Evolutionary conservation across 2,329 filamentous ascomycete species (phyloP), one percentile per base, ranked within the genome.

Genomic region (Xylariaceae sp.): DNA sequence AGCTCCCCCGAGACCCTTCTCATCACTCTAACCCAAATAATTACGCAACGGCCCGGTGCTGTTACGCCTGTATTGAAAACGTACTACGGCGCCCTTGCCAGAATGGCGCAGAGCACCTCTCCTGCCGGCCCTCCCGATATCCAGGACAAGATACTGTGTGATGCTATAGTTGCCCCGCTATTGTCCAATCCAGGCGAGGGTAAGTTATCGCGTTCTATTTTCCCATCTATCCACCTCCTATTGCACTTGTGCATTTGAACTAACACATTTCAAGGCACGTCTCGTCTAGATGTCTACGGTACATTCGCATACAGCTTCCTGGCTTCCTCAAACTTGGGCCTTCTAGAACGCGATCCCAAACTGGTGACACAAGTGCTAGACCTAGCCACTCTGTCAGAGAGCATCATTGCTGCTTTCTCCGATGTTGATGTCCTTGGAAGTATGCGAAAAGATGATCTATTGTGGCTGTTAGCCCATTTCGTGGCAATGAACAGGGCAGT

Each of bases 401-500:
- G 63, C 15, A 67, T 78, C 8, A 51, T 65, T 12, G 47, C 58
- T 9, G 53, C 55, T 2, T 65, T 68, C 32, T 48, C 55, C 4
- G 18, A 38, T 2, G 51, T 53, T 2, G 43, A 53, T 2, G 42
- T 55, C 5, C 41, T 54, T 9, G 33, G 42, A 1, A 43, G 51
- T 2, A 48, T 53, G 9, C 55, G 62, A 1, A 63, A 63, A 26
- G 62, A 69, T 28, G 60, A 64, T 8, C 70, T 78, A 26, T 59
- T 87, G 27, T 82, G 80, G 70, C 68, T 85, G 18, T 63, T 88
- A 18, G 73, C 83, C 11, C 78, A 85, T 51, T 82, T 83, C 47
- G 73, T 85, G 43, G 71, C 74, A 36, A 59, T 83, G 9, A 70
- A 72, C 36, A 65, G 66, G 38, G 60, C 50, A n/a, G 34, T 41